Conservation (phyloP, 768 basidiomycete genomes). For the Candolleomyces aberdarensis region DNA sequence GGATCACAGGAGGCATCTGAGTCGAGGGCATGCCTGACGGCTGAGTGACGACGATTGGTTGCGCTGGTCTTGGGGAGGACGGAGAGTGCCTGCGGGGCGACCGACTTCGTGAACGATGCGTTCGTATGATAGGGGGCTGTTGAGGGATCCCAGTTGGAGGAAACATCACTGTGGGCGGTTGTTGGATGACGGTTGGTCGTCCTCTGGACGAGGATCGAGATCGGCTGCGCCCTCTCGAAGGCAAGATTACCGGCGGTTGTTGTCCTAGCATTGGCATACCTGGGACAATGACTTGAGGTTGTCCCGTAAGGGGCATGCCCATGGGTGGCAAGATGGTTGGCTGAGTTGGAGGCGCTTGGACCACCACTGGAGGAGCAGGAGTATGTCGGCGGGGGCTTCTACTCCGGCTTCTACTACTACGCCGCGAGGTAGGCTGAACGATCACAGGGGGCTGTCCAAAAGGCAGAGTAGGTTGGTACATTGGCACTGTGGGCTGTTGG, state of each 20-base stretch:
- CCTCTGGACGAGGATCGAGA: background rate
- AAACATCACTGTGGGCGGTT: background rate
- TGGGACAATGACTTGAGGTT: conserved; percentile 4
- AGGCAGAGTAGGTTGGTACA: background rate
- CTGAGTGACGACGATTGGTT: background rate
- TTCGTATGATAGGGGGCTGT: conserved; percentile 10
- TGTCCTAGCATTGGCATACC: background rate
- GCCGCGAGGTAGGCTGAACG: conserved; percentile 7
- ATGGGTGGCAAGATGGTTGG: conserved; percentile 10
- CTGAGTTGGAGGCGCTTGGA: conserved; percentile 9
- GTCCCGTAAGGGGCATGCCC: conserved; percentile 3
- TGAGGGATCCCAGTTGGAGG: background rate
- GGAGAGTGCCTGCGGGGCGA: background rate
- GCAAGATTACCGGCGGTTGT: background rate
- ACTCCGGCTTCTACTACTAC: conserved; percentile 14
- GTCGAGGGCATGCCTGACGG: background rate
- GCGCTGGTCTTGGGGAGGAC: background rate
- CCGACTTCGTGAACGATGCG: background rate
- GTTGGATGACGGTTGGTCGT: background rate
- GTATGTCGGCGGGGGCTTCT: background rate
- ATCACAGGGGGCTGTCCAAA: background rate
- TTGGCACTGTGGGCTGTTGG: background rate
- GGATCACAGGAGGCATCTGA: background rate
- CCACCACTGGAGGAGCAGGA: background rate
- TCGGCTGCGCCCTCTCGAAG: background rate